Percentiles rank a stretch among this genome's conserved stretches.
Conservation (phyloP, 176 grass and related monocot genomes). For the sorghum (Sorghum bicolor) region DNA sequence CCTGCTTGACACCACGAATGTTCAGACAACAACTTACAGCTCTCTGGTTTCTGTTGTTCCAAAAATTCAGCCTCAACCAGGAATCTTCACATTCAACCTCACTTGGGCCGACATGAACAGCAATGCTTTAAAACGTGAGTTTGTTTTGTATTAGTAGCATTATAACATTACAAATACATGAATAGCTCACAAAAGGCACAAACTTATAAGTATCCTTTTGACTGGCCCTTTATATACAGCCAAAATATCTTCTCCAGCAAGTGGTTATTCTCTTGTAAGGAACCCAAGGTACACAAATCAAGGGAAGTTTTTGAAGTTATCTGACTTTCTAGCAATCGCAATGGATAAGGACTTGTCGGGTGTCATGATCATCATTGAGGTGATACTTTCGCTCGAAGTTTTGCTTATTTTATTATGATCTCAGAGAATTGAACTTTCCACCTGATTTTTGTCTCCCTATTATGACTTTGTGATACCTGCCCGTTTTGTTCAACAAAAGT, state of each 20-base stretch:
- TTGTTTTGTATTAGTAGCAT: conserved; percentile 21
- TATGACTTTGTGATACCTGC: background rate
- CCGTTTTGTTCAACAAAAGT: background rate
- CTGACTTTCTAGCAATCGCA: conserved; percentile 64
- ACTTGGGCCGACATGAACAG: conserved; percentile 58
- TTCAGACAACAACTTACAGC: conserved; percentile 44
- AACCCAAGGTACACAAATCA: conserved; percentile 59
- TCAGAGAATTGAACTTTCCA: background rate
- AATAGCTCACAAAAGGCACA: background rate
- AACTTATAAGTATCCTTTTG: conserved; percentile 13
- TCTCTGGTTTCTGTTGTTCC: conserved; percentile 28
- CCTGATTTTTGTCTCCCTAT: background rate
- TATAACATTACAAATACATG: background rate
- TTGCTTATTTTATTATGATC: background rate
- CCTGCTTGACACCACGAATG: conserved; percentile 50
- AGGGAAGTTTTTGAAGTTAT: conserved; percentile 64
- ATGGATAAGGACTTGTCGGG: conserved; percentile 60
- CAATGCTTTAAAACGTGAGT: conserved; percentile 62
- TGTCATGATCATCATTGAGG: conserved; percentile 72
- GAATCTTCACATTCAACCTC: conserved; percentile 88
- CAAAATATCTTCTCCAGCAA: conserved; percentile 57
- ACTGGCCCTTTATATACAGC: conserved; percentile 36
- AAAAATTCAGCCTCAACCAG: conserved; percentile 19
- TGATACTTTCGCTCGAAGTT: conserved; percentile 25
- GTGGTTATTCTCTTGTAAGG: conserved; percentile 10